Conservation (phyloP, 441 rosid species). For the Jatropha multifida region DNA sequence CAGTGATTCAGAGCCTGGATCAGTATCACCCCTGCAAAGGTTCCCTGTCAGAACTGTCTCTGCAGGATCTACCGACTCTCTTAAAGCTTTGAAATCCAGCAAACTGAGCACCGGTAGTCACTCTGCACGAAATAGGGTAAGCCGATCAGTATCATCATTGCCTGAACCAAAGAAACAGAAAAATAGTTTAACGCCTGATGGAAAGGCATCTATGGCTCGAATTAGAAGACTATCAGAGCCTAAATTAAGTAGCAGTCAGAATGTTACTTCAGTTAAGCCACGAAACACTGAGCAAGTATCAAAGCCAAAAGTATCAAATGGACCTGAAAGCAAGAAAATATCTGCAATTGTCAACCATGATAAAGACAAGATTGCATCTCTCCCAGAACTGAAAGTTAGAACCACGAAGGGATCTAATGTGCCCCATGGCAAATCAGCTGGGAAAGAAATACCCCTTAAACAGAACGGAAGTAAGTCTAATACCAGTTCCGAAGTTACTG, state of each 20-base stretch:
- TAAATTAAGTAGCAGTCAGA: slow-evolving; percentile 41
- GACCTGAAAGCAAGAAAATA: slow-evolving; percentile 70
- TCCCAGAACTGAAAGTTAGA: slow-evolving; percentile 79
- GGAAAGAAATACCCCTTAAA: slow-evolving; percentile 36
- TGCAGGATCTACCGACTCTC: slow-evolving; percentile 46
- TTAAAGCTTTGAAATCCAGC: slow-evolving; percentile 52
- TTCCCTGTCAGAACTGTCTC: slow-evolving; percentile 48
- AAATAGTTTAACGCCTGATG: slow-evolving; percentile 39
- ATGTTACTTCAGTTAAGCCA: slow-evolving; percentile 49
- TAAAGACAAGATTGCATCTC: slow-evolving; percentile 81
- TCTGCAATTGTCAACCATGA: slow-evolving; percentile 88
- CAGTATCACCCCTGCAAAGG: slow-evolving; percentile 71
- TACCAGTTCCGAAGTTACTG: slow-evolving; percentile 34
- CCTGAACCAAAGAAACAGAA: slow-evolving; percentile 61
- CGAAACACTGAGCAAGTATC: slow-evolving; percentile 42
- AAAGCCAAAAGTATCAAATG: slow-evolving; percentile 45
- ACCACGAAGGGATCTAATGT: slow-evolving; percentile 44
- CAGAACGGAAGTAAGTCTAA: slow-evolving; percentile 37
- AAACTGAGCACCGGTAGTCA: slow-evolving; percentile 51
- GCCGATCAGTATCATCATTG: slow-evolving; percentile 68
- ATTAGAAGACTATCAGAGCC: slow-evolving; percentile 95
- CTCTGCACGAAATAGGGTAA: slow-evolving; percentile 58
- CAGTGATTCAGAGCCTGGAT: slow-evolving; percentile 77
- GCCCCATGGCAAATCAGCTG: slow-evolving; percentile 36
- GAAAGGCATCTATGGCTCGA: slow-evolving; percentile 63